Evolutionary conservation across 345 rosid genomes (phyloP).

Genomic region (Pugionium cornutum): DNA sequence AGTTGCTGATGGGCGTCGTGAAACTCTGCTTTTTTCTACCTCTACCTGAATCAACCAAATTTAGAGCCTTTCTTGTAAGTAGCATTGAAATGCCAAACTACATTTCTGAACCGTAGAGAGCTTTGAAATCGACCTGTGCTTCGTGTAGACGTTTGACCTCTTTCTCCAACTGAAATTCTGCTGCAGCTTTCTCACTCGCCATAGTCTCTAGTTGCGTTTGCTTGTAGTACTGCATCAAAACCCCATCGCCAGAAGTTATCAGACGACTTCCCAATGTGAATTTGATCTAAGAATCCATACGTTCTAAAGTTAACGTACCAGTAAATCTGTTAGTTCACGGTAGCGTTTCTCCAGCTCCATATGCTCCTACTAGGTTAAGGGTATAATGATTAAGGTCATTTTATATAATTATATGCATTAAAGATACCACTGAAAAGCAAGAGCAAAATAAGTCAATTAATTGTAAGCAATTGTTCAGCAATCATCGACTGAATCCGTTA

Average conservation of each 20-base stretch:
- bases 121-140: conserved; percentile 59
- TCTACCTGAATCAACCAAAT: conserved; percentile 56
- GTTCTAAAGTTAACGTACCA: conserved; percentile 56
- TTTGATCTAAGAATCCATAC: conserved; percentile 14
- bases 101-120: conserved; percentile 23
- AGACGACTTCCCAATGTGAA: conserved; percentile 13
- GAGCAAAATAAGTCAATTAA: neutral
- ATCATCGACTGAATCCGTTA: neutral
- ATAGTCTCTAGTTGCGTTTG: conserved; percentile 97
- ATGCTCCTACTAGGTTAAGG: conserved; percentile 70
- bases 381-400: conserved; percentile 39
- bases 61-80: conserved; percentile 15
- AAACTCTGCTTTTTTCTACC: conserved; percentile 81
- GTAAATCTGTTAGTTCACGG: conserved; percentile 92
- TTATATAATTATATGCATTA: conserved; percentile 21
- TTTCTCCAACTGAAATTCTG: conserved; percentile 97
- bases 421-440: neutral
- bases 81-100: conserved; percentile 17
- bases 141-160: conserved; percentile 84
- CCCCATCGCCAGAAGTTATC: conserved; percentile 18
- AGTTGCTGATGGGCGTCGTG: conserved; percentile 67
- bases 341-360: conserved; percentile 97
- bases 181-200: conserved; percentile 99
- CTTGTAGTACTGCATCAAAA: conserved; percentile 77
- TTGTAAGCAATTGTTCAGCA: conserved; percentile 4